Evolutionary conservation across 345 rosid species (phyloP), one percentile per base, ranked within the genome.

Genomic region (Murraya koenigii): DNA sequence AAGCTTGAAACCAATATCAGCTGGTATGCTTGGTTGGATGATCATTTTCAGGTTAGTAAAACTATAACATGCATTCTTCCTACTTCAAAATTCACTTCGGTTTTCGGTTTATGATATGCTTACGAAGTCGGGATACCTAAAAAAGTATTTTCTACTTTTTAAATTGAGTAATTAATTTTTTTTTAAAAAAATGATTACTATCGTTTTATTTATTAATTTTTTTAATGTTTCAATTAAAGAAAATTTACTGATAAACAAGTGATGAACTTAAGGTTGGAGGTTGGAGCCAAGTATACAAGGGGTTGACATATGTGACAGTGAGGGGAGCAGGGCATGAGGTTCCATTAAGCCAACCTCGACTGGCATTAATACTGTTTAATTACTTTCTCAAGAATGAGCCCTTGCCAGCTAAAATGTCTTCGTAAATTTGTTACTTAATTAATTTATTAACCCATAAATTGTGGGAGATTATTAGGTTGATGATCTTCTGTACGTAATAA

Each of bases 241-340:
- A 52, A 52, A 52, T 52, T 52, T 52, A 52, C 20, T 52, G 22
- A 17, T 52, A 19, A 15, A 4, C 8, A 0, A 17, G 2, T 17
- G 1, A 17, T 52, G 22, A 19, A 14, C 49, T 35, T 22, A 17
- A 90, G 92, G 95, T 86, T 17, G 95, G 95, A 5, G 93, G 95
- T 3, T 91, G 90, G 89, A 86, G 84, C 76, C 85, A 89, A 78
- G 72, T 82, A 1, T 89, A 86, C 86, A 33, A 82, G 65, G 95
- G 93, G 0, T 69, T 91, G 74, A 87, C 89, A 0, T 85, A 82
- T 52, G 84, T 58, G 85, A 91, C 89, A 52, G 90, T 91, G 62
- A 87, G 89, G 56, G 89, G 89, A 11, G 95, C 92, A 41, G 93
- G 95, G 30, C 93, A 91, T 69, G 92, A 89, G 74, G 92, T 91